Percentiles rank a stretch among this genome's conserved stretches.
These are phyloP conservation scores for Trifolium repens DNA, from an alignment of 306 rosid genomes.

Conservation along the genomic window DNA sequence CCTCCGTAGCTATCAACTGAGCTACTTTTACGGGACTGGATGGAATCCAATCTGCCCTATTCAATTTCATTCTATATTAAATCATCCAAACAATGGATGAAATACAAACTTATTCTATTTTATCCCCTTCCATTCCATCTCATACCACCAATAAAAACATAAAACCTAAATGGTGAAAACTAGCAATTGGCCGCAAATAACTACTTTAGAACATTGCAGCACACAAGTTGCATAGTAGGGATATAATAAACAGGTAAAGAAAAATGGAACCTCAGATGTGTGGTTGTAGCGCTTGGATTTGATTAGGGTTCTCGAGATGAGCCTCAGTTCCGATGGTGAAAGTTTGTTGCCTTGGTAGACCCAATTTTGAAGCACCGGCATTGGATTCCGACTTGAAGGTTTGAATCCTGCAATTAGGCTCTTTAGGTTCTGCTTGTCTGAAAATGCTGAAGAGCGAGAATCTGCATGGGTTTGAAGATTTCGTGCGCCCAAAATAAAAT, in stretches of 20 bases:
- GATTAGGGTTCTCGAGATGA: slow-evolving; percentile 48
- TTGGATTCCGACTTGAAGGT: slow-evolving; percentile 36
- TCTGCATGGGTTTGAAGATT: slow-evolving; percentile 34
- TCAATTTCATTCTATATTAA: too few relatives aligned
- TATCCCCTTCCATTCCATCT: too few relatives aligned
- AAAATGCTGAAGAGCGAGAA: slow-evolving; percentile 36
- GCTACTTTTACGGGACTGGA: too few relatives aligned
- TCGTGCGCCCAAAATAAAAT: slow-evolving; percentile 29
- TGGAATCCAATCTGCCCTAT: too few relatives aligned
- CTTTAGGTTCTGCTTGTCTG: slow-evolving; percentile 37
- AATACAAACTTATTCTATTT: too few relatives aligned
- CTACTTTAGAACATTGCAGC: neutral
- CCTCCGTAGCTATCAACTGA: too few relatives aligned
- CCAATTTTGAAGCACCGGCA: slow-evolving; percentile 56
- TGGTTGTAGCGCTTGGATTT: slow-evolving; percentile 61
- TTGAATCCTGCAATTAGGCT: slow-evolving; percentile 46
- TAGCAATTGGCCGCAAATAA: neutral
- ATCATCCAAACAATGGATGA: too few relatives aligned
- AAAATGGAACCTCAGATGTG: slow-evolving; percentile 64
- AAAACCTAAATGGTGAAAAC: neutral
- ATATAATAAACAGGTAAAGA: neutral
- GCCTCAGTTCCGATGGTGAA: slow-evolving; percentile 59
- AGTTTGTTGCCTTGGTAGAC: slow-evolving; percentile 49
- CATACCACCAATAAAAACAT: too few relatives aligned
- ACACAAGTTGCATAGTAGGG: neutral